phyloP scores from a whole-genome alignment of 148 eudicot species.

The Chenopodium album region DNA sequence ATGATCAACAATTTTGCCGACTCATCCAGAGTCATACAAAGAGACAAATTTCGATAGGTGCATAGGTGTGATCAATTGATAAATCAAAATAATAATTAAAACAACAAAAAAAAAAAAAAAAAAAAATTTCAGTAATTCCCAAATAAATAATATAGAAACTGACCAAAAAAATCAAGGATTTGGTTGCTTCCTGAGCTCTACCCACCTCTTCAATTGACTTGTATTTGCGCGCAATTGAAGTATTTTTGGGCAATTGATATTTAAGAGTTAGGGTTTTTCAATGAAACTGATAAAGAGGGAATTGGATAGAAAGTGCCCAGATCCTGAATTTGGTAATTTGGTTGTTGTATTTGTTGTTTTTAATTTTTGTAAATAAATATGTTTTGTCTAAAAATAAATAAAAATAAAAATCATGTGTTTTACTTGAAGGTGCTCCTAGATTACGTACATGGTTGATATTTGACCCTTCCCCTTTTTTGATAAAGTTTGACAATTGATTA shows the following conservation, averaged over 20 bases:
- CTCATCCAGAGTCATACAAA: slow-evolving; percentile 20
- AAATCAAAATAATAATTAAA: slow-evolving; percentile 3
- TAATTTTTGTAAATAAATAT: too few relatives aligned
- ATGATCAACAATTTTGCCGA: slow-evolving; percentile 10
- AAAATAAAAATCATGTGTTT: background rate
- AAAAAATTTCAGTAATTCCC: background rate
- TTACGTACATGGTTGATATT: background rate
- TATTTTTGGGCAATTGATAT: background rate
- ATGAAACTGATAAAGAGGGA: background rate
- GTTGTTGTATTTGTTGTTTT: background rate
- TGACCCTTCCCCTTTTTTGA: slow-evolving; percentile 1
- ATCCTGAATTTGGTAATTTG: background rate
- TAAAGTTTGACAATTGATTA: background rate
- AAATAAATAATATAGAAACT: background rate
- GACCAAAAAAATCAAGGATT: slow-evolving; percentile 10
- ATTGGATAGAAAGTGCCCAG: background rate
- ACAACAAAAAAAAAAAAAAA: background rate
- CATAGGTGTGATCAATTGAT: slow-evolving; percentile 16
- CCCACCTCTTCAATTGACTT: slow-evolving; percentile 10
- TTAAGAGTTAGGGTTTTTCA: slow-evolving; percentile 4
- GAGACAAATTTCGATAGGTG: slow-evolving; percentile 11
- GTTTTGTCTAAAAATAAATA: too few relatives aligned
- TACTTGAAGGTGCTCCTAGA: background rate
- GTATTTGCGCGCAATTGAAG: background rate
- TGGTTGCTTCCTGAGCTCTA: background rate